Evolutionary conservation across 495 filamentous ascomycete species (phyloP), one percentile per base, ranked within the genome.

Genomic region (Penicillium canariense): DNA sequence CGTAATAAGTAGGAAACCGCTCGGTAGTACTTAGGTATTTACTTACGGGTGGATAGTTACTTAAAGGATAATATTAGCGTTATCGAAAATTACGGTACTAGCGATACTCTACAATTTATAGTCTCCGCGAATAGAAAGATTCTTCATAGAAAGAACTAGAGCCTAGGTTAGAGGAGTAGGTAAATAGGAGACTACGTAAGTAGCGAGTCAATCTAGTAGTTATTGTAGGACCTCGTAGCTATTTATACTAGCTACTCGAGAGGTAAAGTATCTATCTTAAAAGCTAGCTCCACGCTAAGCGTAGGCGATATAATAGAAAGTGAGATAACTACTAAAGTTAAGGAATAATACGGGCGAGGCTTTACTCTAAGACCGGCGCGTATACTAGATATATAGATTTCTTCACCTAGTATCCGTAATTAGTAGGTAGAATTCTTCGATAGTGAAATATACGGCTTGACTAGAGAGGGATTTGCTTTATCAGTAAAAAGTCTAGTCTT

Each of bases 61-160:
- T 52, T 73, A 18, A 67, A 62, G 34, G 66, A 68, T 43, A 71
- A 63, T 36, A 56, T 65, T 11, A 75, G 54, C 52, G 65, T 40
- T 4, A 66, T 75, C 52, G 68, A 72, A 23, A 73, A 73, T 43
- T 66, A 75, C 39, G 66, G 56, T 35, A 69, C 68, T 25, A 68
- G 72, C 8, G 69, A 75, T 42, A 58, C 72, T 18, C 25, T 75
- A 14, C 68, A 75, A 46, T 75, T 72, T 30, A 71, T 75, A 68
- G 68, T 75, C 42, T 75, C 72, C 12, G 66, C 72, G 5, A 66
- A 68, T 56, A 68, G 65, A 20, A 61, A 68, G 28, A 51, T 65
- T 26, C 39, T 75, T 47, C 61, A 70, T 40, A 68, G 70, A 35
- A 74, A 55, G 52, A 76, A 76, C 30, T 53, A 53, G 40, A 68